phyloP scores from a whole-genome alignment of 768 basidiomycete genomes.

The Coprinopsis cinerea region DNA sequence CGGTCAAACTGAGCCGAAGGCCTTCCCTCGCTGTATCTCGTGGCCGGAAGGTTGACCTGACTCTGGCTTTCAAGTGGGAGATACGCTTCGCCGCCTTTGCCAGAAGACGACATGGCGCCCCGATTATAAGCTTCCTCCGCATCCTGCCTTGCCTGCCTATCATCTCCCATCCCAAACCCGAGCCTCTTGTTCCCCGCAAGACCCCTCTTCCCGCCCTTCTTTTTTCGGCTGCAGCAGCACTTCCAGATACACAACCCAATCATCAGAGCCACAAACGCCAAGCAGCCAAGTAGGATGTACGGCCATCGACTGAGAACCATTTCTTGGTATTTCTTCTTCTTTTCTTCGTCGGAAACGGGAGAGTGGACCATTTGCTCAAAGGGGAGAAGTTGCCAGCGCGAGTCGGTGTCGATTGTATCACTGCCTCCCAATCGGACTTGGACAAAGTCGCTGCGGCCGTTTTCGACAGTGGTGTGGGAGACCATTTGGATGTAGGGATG shows the following conservation, averaged over 20 bases:
- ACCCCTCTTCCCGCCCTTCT: conserved; percentile 13
- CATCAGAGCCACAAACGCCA: conserved; percentile 42
- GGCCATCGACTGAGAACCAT: conserved; percentile 67
- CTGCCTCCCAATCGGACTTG: conserved; percentile 51
- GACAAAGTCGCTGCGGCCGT: conserved; percentile 64
- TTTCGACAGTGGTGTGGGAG: conserved; percentile 44
- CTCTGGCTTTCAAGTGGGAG: conserved; percentile 24
- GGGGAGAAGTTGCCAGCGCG: conserved; percentile 58
- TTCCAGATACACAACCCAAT: conserved; percentile 50
- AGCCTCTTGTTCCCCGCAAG: conserved; percentile 8
- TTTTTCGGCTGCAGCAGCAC: conserved; percentile 46
- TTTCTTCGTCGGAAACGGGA: conserved; percentile 56
- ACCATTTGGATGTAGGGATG: conserved; percentile 69
- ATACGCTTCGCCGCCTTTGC: conserved; percentile 13
- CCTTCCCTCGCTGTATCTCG: neutral
- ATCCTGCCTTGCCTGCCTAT: conserved; percentile 12
- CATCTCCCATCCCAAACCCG: conserved; percentile 10
- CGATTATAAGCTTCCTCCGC: conserved; percentile 18
- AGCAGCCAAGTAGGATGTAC: conserved; percentile 59
- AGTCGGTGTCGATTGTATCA: conserved; percentile 44
- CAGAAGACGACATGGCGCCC: neutral
- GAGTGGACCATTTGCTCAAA: conserved; percentile 52
- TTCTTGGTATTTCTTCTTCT: conserved; percentile 61
- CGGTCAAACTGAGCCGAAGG: neutral
- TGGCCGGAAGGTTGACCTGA: conserved; percentile 14